Evolutionary conservation across 1,139 yeast species (phyloP), one percentile per base, ranked within the genome.

Genomic region (Martiniozyma asiatica): DNA sequence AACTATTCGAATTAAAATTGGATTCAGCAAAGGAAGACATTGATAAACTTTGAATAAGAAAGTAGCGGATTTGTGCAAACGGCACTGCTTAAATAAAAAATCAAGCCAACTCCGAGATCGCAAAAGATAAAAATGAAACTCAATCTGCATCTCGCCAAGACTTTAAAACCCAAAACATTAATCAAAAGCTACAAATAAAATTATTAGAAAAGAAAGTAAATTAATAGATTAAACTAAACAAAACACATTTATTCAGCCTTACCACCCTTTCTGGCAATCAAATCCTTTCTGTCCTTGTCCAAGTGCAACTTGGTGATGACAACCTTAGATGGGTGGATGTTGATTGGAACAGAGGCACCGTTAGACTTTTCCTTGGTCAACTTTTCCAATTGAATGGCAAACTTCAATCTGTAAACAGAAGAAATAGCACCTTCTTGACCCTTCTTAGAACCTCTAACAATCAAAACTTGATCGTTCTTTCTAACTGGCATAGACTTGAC

Each of bases 371-470:
- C 97, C 72, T 79, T 82, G 71, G 89, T 76, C 64, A 92, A 74
- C 73, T 89, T 89, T 73, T 87, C 98, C 58, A 92, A 79, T 70
- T 87, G 97, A 53, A 92, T 73, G 55, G 94, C 77, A 63, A 73
- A 92, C 70, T 89, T 92, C 69, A 89, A 81, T 81, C 99, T 89
- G 95, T 92, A 92, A 53, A 89, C 98, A 49, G 94, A 80, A 55
- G 89, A 71, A 63, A 92, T 77, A 73, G 85, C 84, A 68, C 98
- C 99, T 73, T 89, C 98, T 58, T 89, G 87, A 64, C 97, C 98
- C 77, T 89, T 92, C 81, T 82, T 81, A 59, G 98, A 81, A 61
- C 99, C 99, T 72, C 99, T 89, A 64, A 78, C 87, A 60, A 92
- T 89, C 54, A 71, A 63, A 55, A 92, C 95, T 67, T 81, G 89